These are phyloP conservation scores for Sphaceloma murrayae DNA, from an alignment of 2,329 filamentous ascomycete species.

Conservation along the genomic window DNA sequence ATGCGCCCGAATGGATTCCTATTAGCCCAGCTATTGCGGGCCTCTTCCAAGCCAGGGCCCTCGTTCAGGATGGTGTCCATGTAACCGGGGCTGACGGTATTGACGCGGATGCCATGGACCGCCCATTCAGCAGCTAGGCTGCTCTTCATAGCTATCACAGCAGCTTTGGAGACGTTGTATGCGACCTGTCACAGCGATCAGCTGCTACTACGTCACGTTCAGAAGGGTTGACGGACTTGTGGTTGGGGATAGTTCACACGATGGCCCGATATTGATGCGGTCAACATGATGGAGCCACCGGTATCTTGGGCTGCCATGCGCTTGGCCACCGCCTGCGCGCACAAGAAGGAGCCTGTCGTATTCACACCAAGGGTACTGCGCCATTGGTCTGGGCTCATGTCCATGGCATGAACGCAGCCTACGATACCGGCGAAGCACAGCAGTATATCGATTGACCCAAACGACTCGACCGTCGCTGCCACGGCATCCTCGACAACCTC, in stretches of 20 bases:
- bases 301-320: conserved; percentile 44
- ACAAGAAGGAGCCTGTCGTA: conserved; percentile 59
- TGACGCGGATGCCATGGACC: conserved; percentile 58
- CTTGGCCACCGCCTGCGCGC: conserved; percentile 53
- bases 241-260: conserved; percentile 63
- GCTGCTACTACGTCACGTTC: conserved; percentile 35
- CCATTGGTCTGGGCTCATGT: conserved; percentile 51
- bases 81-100: conserved; percentile 62
- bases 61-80: conserved; percentile 65
- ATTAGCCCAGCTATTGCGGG: conserved; percentile 7
- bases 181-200: background rate
- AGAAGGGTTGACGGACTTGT: conserved; percentile 41
- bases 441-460: conserved; percentile 48
- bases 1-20: conserved; percentile 27
- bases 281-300: conserved; percentile 56
- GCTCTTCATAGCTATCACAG: conserved; percentile 52
- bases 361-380: conserved; percentile 60
- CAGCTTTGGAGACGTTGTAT: conserved; percentile 59
- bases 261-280: conserved; percentile 59
- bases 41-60: conserved; percentile 3
- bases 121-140: conserved; percentile 67
- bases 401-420: conserved; percentile 50
- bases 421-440: conserved; percentile 62
- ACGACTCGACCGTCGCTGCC: conserved; percentile 30
- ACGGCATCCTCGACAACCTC: conserved; percentile 39